These are phyloP conservation scores for Rhizophagus clarus DNA, from an alignment of 192 early-diverging fungal genomes.

Conservation along the genomic window DNA sequence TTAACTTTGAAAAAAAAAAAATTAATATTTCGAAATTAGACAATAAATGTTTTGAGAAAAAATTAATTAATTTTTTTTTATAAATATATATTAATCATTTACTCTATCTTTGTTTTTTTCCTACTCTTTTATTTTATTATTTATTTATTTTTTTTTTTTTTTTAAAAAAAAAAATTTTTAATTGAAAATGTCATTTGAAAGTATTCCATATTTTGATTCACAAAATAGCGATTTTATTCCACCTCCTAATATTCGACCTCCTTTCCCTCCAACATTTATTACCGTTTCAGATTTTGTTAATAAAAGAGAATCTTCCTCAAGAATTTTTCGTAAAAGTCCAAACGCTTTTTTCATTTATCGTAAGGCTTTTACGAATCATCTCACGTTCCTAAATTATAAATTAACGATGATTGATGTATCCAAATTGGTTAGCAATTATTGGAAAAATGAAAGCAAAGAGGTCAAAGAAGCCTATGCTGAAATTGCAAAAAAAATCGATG, in stretches of 20 bases:
- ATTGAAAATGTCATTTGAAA: not conserved
- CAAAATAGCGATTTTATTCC: not conserved
- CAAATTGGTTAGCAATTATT: not conserved
- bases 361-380: not conserved
- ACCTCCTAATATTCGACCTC: not conserved
- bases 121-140: no score
- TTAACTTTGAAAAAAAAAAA: not conserved
- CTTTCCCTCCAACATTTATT: not conserved
- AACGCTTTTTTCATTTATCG: slow-evolving; percentile 8
- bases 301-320: not conserved
- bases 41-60: no score
- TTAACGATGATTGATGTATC: slow-evolving; percentile 9
- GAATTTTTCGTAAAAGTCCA: not conserved
- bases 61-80: no score
- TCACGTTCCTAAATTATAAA: not conserved
- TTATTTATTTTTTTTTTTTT: no score
- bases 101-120: not conserved
- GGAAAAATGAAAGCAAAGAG: not conserved
- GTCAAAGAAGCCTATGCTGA: not conserved
- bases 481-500: not conserved
- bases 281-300: not conserved
- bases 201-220: not conserved
- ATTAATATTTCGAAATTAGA: no score
- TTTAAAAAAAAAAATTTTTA: not conserved
- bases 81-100: no score